Conservation (phyloP, 2,329 filamentous ascomycete genomes). For the Colletotrichum sp. region DNA sequence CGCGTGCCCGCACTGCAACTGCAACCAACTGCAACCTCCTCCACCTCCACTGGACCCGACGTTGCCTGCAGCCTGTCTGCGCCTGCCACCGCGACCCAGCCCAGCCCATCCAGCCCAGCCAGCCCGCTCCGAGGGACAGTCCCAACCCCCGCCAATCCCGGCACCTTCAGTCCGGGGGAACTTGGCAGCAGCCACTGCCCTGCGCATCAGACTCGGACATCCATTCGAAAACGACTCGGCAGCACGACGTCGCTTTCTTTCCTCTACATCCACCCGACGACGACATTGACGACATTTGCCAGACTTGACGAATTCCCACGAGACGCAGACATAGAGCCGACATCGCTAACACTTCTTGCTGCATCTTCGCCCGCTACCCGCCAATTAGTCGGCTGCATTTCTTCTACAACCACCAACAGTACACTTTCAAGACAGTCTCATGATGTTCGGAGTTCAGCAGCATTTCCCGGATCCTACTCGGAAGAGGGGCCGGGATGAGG, state of each 20-base stretch:
- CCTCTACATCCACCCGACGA: neutral
- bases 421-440: neutral
- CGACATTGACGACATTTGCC: neutral
- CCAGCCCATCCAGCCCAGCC: neutral
- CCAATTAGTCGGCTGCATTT: neutral
- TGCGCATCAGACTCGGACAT: neutral
- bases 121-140: neutral
- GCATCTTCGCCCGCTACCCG: neutral
- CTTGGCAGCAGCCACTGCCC: constrained; percentile 5
- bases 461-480: neutral
- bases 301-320: neutral
- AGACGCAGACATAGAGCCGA: neutral
- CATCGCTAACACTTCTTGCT: neutral
- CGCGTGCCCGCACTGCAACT: neutral
- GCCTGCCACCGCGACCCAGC: constrained; percentile 4
- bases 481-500: constrained; percentile 40
- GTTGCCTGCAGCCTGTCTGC: neutral
- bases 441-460: constrained; percentile 7
- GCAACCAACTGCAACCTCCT: neutral
- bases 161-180: constrained; percentile 21
- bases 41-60: neutral
- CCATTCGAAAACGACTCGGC: neutral
- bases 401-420: neutral
- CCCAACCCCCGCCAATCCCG: constrained; percentile 21
- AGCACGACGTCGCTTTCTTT: neutral